Base-by-base conservation (phyloP, 129 eudicot species). In the Mikania micrantha region DNA sequence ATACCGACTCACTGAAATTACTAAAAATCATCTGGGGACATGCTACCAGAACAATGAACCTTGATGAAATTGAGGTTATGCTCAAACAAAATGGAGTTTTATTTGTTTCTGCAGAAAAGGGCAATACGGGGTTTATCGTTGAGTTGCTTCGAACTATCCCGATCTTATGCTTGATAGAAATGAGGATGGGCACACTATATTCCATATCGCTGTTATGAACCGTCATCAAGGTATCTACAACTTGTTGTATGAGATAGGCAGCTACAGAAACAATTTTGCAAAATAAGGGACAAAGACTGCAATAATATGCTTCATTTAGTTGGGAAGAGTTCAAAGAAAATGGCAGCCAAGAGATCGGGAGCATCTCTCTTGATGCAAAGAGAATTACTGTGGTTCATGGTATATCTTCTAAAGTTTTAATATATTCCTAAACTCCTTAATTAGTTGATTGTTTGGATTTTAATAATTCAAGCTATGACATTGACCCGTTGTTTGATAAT, bases 341-440 rank as follows among this genome's bases (percentile, higher is more conserved):
- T 50, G 70, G 44, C 32, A 59, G 35, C 78, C 1, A 72, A 59
- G 64, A 31, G 52, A 9, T n/a, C 68, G 22, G 85, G 78, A 24
- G 75, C 74, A 22, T 76, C 74, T 50, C 53, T 80, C 5, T 67
- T 70, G 5, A 75, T 80, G 84, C 84, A 80, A 39, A 41, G 80
- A 1, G 81, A 80, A 45, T 25, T 75, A 11, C 10, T 69, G 19
- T 80, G 85, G 85, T 71, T 70, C 60, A 66, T 75, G 84, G 84
- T 80, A 75, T 64, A 13, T 6, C 36, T 22, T 61, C 4, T n/a
- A n/a, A n/a, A n/a, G n/a, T n/a, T n/a, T n/a, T 32, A 10, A 12
- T 49, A 3, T 57, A 40, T 24, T 25, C 47, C 27, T 2, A 29
- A 17, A 16, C 45, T 32, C 2, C 25, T 9, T 36, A 3, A 4